Percentiles rank a stretch among this genome's conserved stretches.
Conservation (phyloP, 345 rosid species). For the Linum trigynum region DNA sequence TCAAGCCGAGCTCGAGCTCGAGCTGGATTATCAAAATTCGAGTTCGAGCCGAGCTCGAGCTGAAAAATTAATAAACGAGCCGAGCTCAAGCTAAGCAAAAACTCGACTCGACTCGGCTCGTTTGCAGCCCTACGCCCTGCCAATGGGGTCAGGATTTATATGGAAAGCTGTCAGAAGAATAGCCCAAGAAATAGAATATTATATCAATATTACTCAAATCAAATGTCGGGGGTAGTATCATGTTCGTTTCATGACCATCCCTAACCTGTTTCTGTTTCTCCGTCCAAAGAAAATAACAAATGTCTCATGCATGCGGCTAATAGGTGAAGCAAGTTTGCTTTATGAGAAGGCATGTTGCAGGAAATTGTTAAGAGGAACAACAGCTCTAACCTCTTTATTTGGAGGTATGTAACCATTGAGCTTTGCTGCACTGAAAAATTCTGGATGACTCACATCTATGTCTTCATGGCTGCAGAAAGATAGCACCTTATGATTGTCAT, state of each 20-base stretch:
- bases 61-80: no score
- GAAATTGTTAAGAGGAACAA: background rate
- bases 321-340: no score
- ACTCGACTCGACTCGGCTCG: no score
- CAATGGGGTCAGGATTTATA: no score
- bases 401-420: constrained; percentile 89
- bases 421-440: constrained; percentile 80
- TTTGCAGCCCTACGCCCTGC: no score
- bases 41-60: no score
- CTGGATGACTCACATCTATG: constrained; percentile 90
- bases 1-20: no score
- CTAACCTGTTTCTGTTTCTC: background rate
- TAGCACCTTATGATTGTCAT: background rate
- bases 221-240: background rate
- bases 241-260: background rate
- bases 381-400: constrained; percentile 53
- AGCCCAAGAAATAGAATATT: background rate
- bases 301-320: no score
- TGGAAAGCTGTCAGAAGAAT: background rate
- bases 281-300: no score
- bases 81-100: no score
- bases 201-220: background rate
- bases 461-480: constrained; percentile 72
- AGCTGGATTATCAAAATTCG: no score
- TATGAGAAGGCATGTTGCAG: no score